These are phyloP conservation scores for Meyerozyma guilliermondii DNA, from an alignment of 1,139 yeast species.

Conservation along the genomic window DNA sequence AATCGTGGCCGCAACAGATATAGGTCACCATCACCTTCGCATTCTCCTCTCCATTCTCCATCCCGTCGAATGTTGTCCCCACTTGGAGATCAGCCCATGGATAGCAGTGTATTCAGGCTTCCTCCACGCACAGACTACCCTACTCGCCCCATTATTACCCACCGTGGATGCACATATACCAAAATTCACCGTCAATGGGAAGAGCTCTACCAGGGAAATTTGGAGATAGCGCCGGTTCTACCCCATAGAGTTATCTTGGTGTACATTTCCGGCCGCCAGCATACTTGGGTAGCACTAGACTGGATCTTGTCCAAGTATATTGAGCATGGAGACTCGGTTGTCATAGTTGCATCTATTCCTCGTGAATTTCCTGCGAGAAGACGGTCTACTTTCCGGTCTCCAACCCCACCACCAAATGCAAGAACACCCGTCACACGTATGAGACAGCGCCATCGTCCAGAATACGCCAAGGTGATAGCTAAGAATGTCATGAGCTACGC, in stretches of 20 bases:
- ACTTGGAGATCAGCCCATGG: conserved; percentile 6
- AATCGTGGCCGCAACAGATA: conserved; percentile 4
- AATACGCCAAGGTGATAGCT: conserved; percentile 28
- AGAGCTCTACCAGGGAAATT: conserved; percentile 27
- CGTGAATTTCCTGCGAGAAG: conserved; percentile 6
- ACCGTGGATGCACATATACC: conserved; percentile 47
- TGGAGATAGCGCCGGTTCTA: conserved; percentile 33
- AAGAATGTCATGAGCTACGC: conserved; percentile 44
- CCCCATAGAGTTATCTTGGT: conserved; percentile 55
- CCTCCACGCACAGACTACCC: conserved; percentile 31
- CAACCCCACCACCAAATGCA: conserved; percentile 18
- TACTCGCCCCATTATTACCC: conserved; percentile 47
- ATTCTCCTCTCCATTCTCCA: conserved; percentile 6
- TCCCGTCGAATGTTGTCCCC: conserved; percentile 9
- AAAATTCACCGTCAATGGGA: conserved; percentile 42
- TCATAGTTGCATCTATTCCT: conserved; percentile 42
- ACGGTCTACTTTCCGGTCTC: neutral
- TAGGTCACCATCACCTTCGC: conserved; percentile 6
- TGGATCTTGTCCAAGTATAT: conserved; percentile 52
- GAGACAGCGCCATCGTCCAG: conserved; percentile 31
- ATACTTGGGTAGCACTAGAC: conserved; percentile 78
- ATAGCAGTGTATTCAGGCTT: conserved; percentile 5
- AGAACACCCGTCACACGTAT: conserved; percentile 29
- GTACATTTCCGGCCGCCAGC: conserved; percentile 64
- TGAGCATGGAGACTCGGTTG: conserved; percentile 60